Base-by-base conservation (phyloP, 352 stramenopile species). In the Phytophthora pinifolia region DNA sequence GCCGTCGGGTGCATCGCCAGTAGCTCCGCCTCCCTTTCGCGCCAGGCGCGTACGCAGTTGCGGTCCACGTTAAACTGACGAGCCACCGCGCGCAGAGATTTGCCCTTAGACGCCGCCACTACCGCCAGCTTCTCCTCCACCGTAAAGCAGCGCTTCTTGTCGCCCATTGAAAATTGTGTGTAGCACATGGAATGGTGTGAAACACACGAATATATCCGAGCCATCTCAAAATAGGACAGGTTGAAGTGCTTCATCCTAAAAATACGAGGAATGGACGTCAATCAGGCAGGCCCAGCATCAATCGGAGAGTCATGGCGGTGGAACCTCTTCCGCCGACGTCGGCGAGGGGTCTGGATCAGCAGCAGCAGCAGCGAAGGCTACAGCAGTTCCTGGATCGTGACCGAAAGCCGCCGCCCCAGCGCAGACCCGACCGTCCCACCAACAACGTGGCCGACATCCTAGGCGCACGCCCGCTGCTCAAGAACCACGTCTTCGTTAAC, bases 81-180 rank as follows among this genome's bases (percentile, higher is more conserved):
- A 31, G 79, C 77, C 13, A 82, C 76, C 0, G 74, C 68, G 12
- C 74, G 73, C 31, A 89, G 60, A 34, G 76, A 88, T 48, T 78
- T 65, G 46, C 45, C 64, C 49, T 83, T 83, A 27, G 70, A 67
- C 1, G 74, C 76, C 41, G 75, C 70, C 35, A 89, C 76, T 46
- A 85, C 80, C 46, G 65, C 66, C 34, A 88, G 71, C 60, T 88
- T 88, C 64, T 89, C 75, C 42, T 85, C 70, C 18, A 86, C 79
- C 3, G 79, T 88, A 54, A 85, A 89, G 73, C 79, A 88, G 52
- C 79, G 79, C 62, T 89, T 89, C 72, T 86, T 86, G 43, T 79
- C 69, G 54, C 50, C 39, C 47, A 69, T 72, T 13, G 38, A 14
- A 17, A 45, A 29, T 22, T 31, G 30, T 4, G 35, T n/a, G 46